phyloP scores from a whole-genome alignment of 116 monocot genomes.

The Papilionanthe hybrid region DNA sequence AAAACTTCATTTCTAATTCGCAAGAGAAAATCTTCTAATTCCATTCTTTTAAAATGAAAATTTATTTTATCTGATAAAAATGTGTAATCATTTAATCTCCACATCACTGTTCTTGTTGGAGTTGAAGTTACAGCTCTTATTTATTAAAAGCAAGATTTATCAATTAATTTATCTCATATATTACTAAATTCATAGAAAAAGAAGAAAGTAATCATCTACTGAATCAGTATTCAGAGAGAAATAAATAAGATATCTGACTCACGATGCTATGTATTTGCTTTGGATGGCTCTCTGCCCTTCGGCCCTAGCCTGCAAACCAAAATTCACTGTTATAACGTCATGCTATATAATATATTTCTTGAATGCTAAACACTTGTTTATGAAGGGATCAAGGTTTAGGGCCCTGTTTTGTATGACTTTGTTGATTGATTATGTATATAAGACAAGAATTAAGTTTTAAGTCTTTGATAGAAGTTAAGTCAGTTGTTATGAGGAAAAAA shows the following conservation, averaged over 20 bases:
- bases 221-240: conserved; percentile 2
- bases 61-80: no score
- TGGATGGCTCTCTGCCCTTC: conserved; percentile 35
- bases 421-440: background rate
- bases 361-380: background rate
- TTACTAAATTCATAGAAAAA: background rate
- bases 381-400: background rate
- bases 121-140: background rate
- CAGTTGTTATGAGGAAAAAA: background rate
- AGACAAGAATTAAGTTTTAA: background rate
- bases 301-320: conserved; percentile 27
- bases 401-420: background rate
- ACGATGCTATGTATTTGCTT: conserved; percentile 25
- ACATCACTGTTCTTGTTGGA: no score
- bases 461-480: background rate
- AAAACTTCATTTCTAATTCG: no score
- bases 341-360: background rate
- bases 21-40: no score
- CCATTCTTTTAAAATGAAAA: no score
- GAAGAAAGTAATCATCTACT: background rate
- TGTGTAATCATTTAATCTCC: no score
- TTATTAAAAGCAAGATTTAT: background rate
- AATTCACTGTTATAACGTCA: background rate
- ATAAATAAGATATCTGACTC: conserved; percentile 15
- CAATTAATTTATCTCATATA: background rate